Conservation (phyloP, 2,329 filamentous ascomycete species). For the Nigrospora sphaerica region DNA sequence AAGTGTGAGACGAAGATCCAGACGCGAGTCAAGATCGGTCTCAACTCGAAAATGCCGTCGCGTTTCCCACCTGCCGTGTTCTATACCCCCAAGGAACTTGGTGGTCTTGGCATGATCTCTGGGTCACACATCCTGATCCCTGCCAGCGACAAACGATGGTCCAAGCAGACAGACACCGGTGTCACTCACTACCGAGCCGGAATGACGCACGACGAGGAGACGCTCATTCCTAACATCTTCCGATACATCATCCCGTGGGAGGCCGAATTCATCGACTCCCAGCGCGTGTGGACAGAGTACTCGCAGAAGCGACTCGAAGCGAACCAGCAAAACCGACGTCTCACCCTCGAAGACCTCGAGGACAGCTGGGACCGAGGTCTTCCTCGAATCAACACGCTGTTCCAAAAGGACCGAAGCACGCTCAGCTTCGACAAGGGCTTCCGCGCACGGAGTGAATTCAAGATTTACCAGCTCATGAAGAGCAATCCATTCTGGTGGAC, state of each 20-base stretch:
- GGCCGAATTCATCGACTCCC: slow-evolving; percentile 96
- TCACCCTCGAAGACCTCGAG: slow-evolving; percentile 93
- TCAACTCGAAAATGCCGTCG: slow-evolving; percentile 99
- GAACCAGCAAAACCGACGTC: slow-evolving; percentile 89
- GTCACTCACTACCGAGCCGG: slow-evolving; percentile 95
- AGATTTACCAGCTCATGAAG: slow-evolving; percentile 98
- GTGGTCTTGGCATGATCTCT: slow-evolving; percentile 97
- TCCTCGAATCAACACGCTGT: slow-evolving; percentile 95
- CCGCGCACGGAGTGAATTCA: slow-evolving; percentile 91
- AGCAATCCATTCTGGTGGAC: slow-evolving; percentile 99
- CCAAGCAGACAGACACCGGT: slow-evolving; percentile 93
- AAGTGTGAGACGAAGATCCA: slow-evolving; percentile 99
- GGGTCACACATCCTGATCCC: slow-evolving; percentile 97
- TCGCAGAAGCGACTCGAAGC: slow-evolving; percentile 96
- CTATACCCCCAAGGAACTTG: slow-evolving; percentile 96
- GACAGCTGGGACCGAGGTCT: slow-evolving; percentile 98
- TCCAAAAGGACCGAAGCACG: slow-evolving; percentile 97
- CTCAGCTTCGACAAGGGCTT: slow-evolving; percentile 98
- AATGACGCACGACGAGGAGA: slow-evolving; percentile 98
- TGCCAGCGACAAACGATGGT: slow-evolving; percentile 96
- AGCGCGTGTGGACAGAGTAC: slow-evolving; percentile 98
- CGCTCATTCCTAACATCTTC: slow-evolving; percentile 97
- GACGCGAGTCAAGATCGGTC: slow-evolving; percentile 94
- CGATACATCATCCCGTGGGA: slow-evolving; percentile 99
- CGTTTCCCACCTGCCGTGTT: slow-evolving; percentile 98